Conservation (phyloP, 164 flowering plant species). For the Nymphaea colorata region DNA sequence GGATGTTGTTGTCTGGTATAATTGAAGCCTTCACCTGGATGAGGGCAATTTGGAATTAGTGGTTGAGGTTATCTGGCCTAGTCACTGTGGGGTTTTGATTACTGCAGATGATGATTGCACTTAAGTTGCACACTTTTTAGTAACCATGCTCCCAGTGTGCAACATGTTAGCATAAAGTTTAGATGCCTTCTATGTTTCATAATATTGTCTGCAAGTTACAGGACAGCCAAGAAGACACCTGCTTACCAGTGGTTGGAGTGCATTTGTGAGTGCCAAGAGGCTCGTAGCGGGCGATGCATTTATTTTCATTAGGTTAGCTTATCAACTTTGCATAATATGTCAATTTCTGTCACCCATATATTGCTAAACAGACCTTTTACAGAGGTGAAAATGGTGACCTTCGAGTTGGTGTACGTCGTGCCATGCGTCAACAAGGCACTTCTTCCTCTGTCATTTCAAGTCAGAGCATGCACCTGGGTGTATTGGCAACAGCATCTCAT, state of each 20-base stretch:
- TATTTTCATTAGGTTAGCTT: constrained; percentile 27
- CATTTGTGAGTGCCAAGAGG: constrained; percentile 39
- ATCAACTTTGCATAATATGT: neutral
- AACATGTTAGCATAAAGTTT: too few species aligned
- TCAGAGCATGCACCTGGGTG: constrained; percentile 50
- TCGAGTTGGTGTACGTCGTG: constrained; percentile 45
- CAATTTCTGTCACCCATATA: neutral
- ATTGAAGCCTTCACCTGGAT: too few species aligned
- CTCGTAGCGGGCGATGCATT: constrained; percentile 50
- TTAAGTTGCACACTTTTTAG: too few species aligned
- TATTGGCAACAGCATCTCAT: constrained; percentile 46
- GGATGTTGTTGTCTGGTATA: too few species aligned
- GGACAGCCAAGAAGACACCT: constrained; percentile 60
- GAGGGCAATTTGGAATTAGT: too few species aligned
- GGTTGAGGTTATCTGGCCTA: too few species aligned
- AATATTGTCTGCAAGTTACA: constrained; percentile 2
- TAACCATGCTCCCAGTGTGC: too few species aligned
- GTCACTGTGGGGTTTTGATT: too few species aligned
- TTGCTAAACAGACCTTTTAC: neutral
- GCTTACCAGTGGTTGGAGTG: constrained; percentile 65
- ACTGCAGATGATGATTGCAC: too few species aligned
- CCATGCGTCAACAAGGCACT: constrained; percentile 14
- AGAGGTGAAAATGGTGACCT: constrained; percentile 51
- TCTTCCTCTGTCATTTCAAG: constrained; percentile 36
- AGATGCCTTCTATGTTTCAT: too few species aligned